Percentiles rank a stretch among this genome's conserved stretches.
These are phyloP conservation scores for Orbilia quercus DNA, from an alignment of 2,329 filamentous ascomycete genomes.

Conservation along the genomic window DNA sequence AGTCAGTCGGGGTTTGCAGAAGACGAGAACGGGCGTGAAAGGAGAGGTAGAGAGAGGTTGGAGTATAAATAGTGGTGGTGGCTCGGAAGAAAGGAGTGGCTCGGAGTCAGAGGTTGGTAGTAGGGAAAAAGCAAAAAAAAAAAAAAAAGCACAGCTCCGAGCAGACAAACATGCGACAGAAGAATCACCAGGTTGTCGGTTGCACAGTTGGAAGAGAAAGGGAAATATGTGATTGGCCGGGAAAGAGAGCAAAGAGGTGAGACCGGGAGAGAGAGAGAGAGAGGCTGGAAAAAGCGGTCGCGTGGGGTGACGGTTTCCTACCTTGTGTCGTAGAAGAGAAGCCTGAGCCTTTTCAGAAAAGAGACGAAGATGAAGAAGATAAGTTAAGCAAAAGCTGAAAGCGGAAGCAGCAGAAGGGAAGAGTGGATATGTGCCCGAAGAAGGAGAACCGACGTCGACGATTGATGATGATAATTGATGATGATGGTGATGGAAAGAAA, in stretches of 20 bases:
- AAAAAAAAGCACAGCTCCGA: conserved; percentile 2
- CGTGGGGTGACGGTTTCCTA: conserved; percentile 28
- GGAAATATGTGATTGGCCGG: conserved; percentile 2
- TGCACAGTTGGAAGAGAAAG: no score
- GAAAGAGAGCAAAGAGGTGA: background rate
- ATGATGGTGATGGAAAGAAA: background rate
- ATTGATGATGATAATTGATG: no score
- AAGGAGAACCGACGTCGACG: conserved; percentile 9
- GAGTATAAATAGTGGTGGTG: conserved; percentile 14
- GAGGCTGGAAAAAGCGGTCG: conserved; percentile 24
- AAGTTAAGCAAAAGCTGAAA: conserved; percentile 7
- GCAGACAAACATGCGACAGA: conserved; percentile 1
- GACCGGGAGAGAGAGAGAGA: background rate
- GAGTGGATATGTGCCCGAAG: conserved; percentile 45
- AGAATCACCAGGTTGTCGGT: no score
- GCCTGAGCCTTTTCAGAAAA: conserved; percentile 1
- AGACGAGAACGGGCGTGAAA: background rate
- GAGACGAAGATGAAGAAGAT: conserved; percentile 14
- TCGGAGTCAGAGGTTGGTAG: conserved; percentile 10
- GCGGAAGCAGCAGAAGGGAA: conserved; percentile 26
- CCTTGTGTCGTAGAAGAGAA: conserved; percentile 15
- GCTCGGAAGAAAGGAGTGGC: background rate
- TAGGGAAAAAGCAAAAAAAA: background rate
- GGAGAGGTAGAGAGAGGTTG: background rate
- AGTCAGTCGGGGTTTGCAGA: conserved; percentile 14